Base-by-base conservation (phyloP, 805 yeast genomes). In the Barnettozyma siamensis region DNA sequence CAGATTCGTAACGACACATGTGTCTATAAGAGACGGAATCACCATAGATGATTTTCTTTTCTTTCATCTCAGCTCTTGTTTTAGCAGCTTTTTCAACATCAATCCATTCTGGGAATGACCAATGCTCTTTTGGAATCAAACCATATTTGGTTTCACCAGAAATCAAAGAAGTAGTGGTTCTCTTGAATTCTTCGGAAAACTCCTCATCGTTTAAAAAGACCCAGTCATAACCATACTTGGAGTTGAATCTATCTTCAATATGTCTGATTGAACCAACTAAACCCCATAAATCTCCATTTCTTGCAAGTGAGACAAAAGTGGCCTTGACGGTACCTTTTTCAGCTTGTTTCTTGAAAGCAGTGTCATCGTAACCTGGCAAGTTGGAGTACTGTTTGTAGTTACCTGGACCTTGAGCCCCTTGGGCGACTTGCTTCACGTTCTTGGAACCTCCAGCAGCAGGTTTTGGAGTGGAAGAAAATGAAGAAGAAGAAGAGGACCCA, bases 121-220 rank as follows among this genome's bases (percentile, higher is more conserved):
- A 86, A 41, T 82, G 83, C 15, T 74, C 75, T 15, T 55, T 43
- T 9, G 81, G 78, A 23, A 86, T 73, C 26, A 60, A 48, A 11
- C 89, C 94, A 56, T 79, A 86, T 42, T 72, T 70, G 29, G 78
- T 75, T 5, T 55, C 60, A 30, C 91, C 88, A 2, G 83, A 70
- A n/a, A 80, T 73, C 12, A 70, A 53, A 17, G 69, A 69, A 11
- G 68, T 46, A 2, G 83, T 72, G 20, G 66, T 59, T 21, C 62
- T 55, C 42, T 65, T 71, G 59, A 85, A 86, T 47, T 73, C 75
- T 3, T 67, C 70, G 33, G 70, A 57, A 58, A 86, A 86, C 2
- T 73, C 76, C 46, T 67, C 73, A 54, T 86, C 88, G 58, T 86
- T 86, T 36, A 85, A 60, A 51, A 86, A 85, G 3, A 83, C 80